Percentiles rank a stretch among this genome's conserved stretches.
Conservation (phyloP, 345 rosid genomes). For the Syzygium oleosum region DNA sequence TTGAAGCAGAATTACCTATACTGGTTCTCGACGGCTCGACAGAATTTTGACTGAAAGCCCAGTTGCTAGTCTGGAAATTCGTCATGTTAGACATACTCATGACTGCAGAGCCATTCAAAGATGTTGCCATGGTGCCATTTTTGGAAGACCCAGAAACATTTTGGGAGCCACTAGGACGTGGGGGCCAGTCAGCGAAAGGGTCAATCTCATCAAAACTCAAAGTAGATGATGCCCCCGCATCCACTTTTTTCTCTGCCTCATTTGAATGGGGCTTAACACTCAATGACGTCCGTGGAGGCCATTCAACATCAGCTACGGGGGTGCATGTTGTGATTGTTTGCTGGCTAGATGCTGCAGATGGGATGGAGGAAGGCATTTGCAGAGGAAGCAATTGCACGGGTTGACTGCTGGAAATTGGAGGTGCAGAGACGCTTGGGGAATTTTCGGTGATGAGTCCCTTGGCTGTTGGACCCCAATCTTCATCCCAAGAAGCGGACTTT, state of each 20-base stretch:
- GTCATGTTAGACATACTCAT: constrained; percentile 11
- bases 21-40: constrained; percentile 29
- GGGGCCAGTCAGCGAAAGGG: constrained; percentile 95
- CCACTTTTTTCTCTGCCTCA: constrained; percentile 27
- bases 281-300: constrained; percentile 73
- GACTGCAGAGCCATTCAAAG: constrained; percentile 14
- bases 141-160: constrained; percentile 21
- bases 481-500: constrained; percentile 67
- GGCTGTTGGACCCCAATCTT: constrained; percentile 66
- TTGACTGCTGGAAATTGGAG: constrained; percentile 7
- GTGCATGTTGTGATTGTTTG: constrained; percentile 44
- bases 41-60: constrained; percentile 44
- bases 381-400: constrained; percentile 24
- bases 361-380: constrained; percentile 24
- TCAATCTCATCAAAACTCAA: constrained; percentile 60
- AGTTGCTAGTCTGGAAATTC: constrained; percentile 29
- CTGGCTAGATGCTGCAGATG: constrained; percentile 30
- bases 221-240: constrained; percentile 28
- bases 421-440: not conserved
- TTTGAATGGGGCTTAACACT: constrained; percentile 15
- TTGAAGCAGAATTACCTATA: constrained; percentile 25
- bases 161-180: constrained; percentile 34
- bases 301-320: constrained; percentile 73
- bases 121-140: constrained; percentile 27
- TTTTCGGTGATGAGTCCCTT: constrained; percentile 22